Percentiles rank a stretch among this genome's conserved stretches.
Evolutionary conservation across 768 basidiomycete genomes (phyloP).

Genomic region (Xerocomellus intermedius): DNA sequence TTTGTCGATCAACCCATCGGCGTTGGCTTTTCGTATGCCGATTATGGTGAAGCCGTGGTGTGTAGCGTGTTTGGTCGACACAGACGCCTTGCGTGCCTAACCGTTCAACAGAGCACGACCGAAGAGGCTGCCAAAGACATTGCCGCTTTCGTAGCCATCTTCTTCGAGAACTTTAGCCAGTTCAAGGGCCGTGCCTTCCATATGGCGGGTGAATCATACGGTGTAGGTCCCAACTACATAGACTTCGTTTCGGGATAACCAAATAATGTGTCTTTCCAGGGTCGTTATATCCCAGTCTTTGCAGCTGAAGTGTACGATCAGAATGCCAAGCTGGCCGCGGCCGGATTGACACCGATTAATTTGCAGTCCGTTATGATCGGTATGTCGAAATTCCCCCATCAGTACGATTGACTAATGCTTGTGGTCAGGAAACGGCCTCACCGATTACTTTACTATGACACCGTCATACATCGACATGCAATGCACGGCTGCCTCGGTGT

Average conservation of each 20-base stretch:
- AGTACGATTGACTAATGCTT: background rate
- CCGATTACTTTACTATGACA: conserved; percentile 35
- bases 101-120: conserved; percentile 47
- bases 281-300: conserved; percentile 52
- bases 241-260: background rate
- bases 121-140: conserved; percentile 70
- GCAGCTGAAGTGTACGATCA: conserved; percentile 49
- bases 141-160: conserved; percentile 67
- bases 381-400: conserved; percentile 14
- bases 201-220: conserved; percentile 59
- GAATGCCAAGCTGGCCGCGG: conserved; percentile 39
- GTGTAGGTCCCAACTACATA: conserved; percentile 28
- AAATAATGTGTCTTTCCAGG: conserved; percentile 31
- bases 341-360: conserved; percentile 50
- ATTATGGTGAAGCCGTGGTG: conserved; percentile 41
- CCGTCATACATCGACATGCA: conserved; percentile 51
- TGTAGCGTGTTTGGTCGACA: conserved; percentile 14
- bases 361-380: conserved; percentile 51
- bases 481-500: conserved; percentile 51
- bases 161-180: conserved; percentile 70
- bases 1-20: conserved; percentile 47
- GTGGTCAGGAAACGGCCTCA: conserved; percentile 41
- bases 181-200: conserved; percentile 68
- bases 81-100: background rate
- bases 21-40: conserved; percentile 48